A percentile compares a stretch with the other conserved stretches of the same genome.
phyloP scores from a whole-genome alignment of 768 basidiomycete species.

The Russula foetens region DNA sequence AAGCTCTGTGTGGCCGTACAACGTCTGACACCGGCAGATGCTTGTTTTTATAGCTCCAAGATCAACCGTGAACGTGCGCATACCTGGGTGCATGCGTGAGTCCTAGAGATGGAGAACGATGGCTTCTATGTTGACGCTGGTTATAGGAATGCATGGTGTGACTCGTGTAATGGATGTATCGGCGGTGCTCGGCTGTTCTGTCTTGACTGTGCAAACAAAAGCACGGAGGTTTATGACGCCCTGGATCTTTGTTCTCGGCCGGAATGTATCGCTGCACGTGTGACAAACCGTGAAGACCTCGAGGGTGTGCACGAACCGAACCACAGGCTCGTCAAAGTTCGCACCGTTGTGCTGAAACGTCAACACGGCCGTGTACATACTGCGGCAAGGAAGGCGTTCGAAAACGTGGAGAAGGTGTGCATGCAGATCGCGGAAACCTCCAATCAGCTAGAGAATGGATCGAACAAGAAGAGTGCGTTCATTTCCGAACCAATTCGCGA shows the following conservation, averaged over 20 bases:
- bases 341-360: not conserved
- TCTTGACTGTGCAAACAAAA: constrained; percentile 25
- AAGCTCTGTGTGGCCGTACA: constrained; percentile 17
- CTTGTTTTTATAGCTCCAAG: constrained; percentile 23
- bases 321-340: not conserved
- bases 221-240: constrained; percentile 12
- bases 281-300: constrained; percentile 19
- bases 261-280: too few relatives aligned
- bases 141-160: too few relatives aligned
- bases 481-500: too few relatives aligned
- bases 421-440: not conserved
- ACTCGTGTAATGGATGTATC: too few relatives aligned
- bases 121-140: not conserved
- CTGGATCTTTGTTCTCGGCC: constrained; percentile 27
- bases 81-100: constrained; percentile 22
- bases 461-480: too few relatives aligned
- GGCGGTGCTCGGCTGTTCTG: too few relatives aligned
- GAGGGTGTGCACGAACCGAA: not conserved
- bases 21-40: too few relatives aligned
- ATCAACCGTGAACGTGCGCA: constrained; percentile 19
- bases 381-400: too few relatives aligned
- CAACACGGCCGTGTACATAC: not conserved
- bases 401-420: too few relatives aligned
- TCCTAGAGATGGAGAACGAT: not conserved
- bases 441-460: too few relatives aligned